Evolutionary conservation across 345 rosid species (phyloP).

Genomic region (Corchorus capsularis): DNA sequence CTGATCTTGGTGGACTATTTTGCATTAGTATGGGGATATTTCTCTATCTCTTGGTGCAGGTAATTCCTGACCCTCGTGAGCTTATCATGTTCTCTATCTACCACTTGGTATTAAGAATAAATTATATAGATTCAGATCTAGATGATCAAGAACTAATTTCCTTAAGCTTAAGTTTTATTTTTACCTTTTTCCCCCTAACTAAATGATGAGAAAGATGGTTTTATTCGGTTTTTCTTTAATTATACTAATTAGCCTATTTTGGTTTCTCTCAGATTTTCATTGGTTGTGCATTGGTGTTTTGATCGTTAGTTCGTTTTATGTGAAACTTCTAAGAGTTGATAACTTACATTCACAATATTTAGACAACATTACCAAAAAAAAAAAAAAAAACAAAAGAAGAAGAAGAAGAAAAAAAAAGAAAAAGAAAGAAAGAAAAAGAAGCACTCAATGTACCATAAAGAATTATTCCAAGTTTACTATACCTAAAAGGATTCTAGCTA

Average conservation of each 20-base stretch:
- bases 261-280: background rate
- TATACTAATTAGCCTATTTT: background rate
- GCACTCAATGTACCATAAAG: background rate
- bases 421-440: too few species aligned
- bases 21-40: constrained; percentile 93
- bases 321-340: background rate
- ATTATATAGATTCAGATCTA: constrained; percentile 1
- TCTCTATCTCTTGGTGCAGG: constrained; percentile 90
- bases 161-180: background rate
- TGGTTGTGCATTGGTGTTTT: background rate
- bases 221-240: background rate
- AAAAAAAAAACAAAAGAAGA: too few species aligned
- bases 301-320: background rate
- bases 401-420: too few species aligned
- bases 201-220: constrained; percentile 3
- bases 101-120: background rate
- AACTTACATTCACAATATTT: background rate
- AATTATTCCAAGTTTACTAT: background rate
- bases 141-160: background rate
- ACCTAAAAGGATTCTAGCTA: background rate
- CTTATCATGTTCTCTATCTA: background rate
- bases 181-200: background rate
- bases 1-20: constrained; percentile 96
- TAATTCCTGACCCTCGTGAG: constrained; percentile 32
- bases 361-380: background rate